These are phyloP conservation scores for Trichothecium roseum DNA, from an alignment of 2,329 filamentous ascomycete species.

Conservation along the genomic window DNA sequence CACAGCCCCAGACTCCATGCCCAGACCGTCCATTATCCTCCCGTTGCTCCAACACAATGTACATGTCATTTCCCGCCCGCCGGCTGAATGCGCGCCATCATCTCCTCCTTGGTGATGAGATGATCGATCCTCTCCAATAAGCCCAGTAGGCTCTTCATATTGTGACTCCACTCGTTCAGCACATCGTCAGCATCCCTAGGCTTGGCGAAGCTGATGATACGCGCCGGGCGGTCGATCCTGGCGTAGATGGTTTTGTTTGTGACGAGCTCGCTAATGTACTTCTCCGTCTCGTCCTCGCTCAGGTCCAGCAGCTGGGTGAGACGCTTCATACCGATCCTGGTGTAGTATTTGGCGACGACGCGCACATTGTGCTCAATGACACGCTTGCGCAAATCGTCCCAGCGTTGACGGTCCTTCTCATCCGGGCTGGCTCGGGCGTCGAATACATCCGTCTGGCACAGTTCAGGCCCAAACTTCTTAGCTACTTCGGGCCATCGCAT, in stretches of 20 bases:
- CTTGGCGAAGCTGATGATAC: constrained; percentile 89
- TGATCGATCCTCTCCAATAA: constrained; percentile 88
- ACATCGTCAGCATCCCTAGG: constrained; percentile 91
- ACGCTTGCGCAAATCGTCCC: constrained; percentile 92
- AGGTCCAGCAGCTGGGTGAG: constrained; percentile 86
- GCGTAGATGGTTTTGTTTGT: constrained; percentile 97
- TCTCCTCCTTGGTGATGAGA: constrained; percentile 98
- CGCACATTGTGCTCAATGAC: constrained; percentile 99
- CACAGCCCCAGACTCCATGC: background rate
- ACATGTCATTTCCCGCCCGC: constrained; percentile 24
- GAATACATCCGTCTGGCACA: constrained; percentile 86
- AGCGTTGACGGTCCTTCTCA: constrained; percentile 73
- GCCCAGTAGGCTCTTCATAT: constrained; percentile 89
- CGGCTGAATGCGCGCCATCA: constrained; percentile 96
- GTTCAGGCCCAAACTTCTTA: constrained; percentile 77
- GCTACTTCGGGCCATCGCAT: constrained; percentile 98
- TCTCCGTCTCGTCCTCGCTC: constrained; percentile 91
- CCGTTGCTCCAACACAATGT: background rate
- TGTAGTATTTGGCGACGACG: constrained; percentile 97
- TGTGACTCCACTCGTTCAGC: constrained; percentile 95
- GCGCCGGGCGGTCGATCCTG: constrained; percentile 89
- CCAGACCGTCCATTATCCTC: background rate
- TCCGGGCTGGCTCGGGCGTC: constrained; percentile 58
- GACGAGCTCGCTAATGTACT: constrained; percentile 95
- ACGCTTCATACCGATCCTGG: constrained; percentile 84